Evolutionary conservation across 441 rosid species (phyloP), one percentile per base, ranked within the genome.

Genomic region (Erysimum cheiri): DNA sequence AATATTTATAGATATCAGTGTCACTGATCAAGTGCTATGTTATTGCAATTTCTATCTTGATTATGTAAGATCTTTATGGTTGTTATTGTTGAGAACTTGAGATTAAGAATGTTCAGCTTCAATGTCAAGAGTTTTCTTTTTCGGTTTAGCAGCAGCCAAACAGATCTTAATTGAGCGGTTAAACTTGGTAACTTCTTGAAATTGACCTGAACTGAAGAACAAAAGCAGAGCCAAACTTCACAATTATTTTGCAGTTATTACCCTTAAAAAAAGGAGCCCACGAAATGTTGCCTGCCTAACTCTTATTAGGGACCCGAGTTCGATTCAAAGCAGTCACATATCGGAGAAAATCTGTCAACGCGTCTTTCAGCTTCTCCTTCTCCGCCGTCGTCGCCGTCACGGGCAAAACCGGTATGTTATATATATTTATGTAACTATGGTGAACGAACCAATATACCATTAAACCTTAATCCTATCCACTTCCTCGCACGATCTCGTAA

Each of bases 381-480:
- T 41, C 67, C 53, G 33, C 22, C 77, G 15, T n/a, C 67, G 26
- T 13, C 46, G 4, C 46, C 64, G 31, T 24, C 24, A 17, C 29
- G 10, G 12, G n/a, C 15, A 13, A 47, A 50, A 33, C 28, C 33
- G 76, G 60, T 57, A 57, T 47, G 53, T 5, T 15, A 43, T 3
- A 2, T 4, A 11, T 6, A 10, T 54, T 2, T 7, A 26, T 26
- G 10, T 49, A 6, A 8, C 8, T 6, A 15, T 17, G 32, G 15
- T 8, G 19, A 36, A 49, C 52, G 19, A 36, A 49, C 52, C 50
- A 7, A 40, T 36, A 13, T 3, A n/a, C 59, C 40, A 14, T 9
- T 31, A 49, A 75, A 41, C 71, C 75, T 71, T 75, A 57, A 56
- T 44, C 33, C 13, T 9, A 28, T 32, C 47, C 52, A 22, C 56